These are phyloP conservation scores for Tolypocladium ophioglossoides DNA, from an alignment of 2,329 filamentous ascomycete genomes.

Conservation along the genomic window DNA sequence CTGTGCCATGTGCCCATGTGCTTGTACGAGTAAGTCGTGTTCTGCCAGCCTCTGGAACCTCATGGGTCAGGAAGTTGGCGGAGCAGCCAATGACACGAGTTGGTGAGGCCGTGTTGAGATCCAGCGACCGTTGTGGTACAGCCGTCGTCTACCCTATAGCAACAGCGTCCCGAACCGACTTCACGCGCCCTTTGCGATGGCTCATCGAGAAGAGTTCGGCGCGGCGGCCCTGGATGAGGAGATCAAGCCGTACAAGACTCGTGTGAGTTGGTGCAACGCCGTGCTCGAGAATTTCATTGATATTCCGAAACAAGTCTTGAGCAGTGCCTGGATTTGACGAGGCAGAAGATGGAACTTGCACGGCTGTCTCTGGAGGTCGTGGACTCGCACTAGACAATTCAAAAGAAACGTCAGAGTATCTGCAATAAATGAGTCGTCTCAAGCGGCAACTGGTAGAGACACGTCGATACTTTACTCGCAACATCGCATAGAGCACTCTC, in stretches of 20 bases:
- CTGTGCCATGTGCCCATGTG: not conserved
- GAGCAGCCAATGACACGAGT: not conserved
- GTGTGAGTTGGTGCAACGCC: constrained; percentile 29
- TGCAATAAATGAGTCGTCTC: too few relatives aligned
- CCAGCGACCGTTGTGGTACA: not conserved
- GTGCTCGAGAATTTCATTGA: not conserved
- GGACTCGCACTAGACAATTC: too few relatives aligned
- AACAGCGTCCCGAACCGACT: not conserved
- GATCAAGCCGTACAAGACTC: constrained; percentile 44
- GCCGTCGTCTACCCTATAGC: not conserved
- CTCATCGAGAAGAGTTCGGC: constrained; percentile 11
- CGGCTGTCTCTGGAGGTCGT: constrained; percentile 5
- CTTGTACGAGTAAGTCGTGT: too few relatives aligned
- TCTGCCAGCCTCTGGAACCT: not conserved
- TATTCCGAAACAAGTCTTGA: constrained; percentile 41
- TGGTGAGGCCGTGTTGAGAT: not conserved
- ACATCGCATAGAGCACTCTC: too few relatives aligned
- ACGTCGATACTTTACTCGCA: too few relatives aligned
- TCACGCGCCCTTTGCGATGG: constrained; percentile 3
- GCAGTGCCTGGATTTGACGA: constrained; percentile 56
- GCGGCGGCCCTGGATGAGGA: constrained; percentile 24
- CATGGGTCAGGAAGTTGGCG: not conserved
- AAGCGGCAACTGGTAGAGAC: too few relatives aligned
- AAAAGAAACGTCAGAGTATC: too few relatives aligned
- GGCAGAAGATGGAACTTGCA: constrained; percentile 56